phyloP scores from a whole-genome alignment of 106 monocot species.

The Dendrobium officinale region DNA sequence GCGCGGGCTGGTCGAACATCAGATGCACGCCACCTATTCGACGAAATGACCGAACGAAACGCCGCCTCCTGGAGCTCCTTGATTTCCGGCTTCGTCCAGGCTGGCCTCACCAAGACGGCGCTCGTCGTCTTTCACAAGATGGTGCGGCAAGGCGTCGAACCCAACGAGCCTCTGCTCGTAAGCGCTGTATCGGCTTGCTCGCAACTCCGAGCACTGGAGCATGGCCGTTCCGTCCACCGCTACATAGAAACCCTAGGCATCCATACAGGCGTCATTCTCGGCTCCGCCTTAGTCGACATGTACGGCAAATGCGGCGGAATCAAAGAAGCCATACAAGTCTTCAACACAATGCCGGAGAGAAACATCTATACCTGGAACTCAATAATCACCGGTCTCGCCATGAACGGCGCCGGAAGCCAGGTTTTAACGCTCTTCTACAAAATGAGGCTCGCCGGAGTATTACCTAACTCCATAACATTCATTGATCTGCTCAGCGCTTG shows the following conservation, averaged over 20 bases:
- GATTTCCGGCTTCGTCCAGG: slow-evolving; percentile 45
- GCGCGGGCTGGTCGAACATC: slow-evolving; percentile 15
- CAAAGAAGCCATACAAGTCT: slow-evolving; percentile 29
- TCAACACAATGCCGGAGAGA: slow-evolving; percentile 45
- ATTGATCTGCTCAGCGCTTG: slow-evolving; percentile 49
- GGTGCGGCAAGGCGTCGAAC: slow-evolving; percentile 15
- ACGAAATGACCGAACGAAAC: slow-evolving; percentile 45
- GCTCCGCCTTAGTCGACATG: slow-evolving; percentile 57
- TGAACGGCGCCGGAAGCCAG: slow-evolving; percentile 42
- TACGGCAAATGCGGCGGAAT: slow-evolving; percentile 68
- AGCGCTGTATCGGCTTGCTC: slow-evolving; percentile 51
- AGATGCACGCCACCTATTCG: slow-evolving; percentile 40
- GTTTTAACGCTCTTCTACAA: slow-evolving; percentile 57
- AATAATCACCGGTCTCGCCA: slow-evolving; percentile 48
- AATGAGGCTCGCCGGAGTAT: slow-evolving; percentile 32
- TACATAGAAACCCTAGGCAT: slow-evolving; percentile 12
- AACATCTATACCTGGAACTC: slow-evolving; percentile 74
- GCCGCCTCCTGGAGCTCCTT: slow-evolving; percentile 53
- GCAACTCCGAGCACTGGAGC: slow-evolving; percentile 32
- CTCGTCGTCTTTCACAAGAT: slow-evolving; percentile 37
- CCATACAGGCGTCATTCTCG: slow-evolving; percentile 20
- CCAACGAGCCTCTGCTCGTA: slow-evolving; percentile 43
- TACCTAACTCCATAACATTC: slow-evolving; percentile 51
- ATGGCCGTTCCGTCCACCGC: slow-evolving; percentile 29
- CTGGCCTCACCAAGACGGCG: slow-evolving; percentile 34